Conservation (phyloP, 2,329 filamentous ascomycete species). For the Ustilaginoidea virens region DNA sequence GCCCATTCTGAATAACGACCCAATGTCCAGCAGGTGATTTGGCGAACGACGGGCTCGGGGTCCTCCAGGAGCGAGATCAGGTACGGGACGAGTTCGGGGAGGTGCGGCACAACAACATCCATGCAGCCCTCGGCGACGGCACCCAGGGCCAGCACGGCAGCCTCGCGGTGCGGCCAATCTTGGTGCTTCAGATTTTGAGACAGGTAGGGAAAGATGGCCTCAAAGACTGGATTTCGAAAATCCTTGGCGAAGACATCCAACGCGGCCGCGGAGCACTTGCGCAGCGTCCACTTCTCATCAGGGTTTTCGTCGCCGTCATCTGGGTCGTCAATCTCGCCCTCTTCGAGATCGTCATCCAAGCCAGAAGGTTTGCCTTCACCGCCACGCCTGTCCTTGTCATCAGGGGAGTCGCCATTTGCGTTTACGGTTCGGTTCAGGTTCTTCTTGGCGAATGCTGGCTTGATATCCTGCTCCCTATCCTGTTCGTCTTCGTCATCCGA, state of each 20-base stretch:
- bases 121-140: slow-evolving; percentile 93
- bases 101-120: slow-evolving; percentile 73
- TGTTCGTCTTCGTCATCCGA: slow-evolving; percentile 85
- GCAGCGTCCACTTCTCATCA: slow-evolving; percentile 86
- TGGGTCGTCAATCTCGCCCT: slow-evolving; percentile 72
- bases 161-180: slow-evolving; percentile 87
- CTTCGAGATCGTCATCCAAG: slow-evolving; percentile 65
- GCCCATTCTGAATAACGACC: slow-evolving; percentile 91
- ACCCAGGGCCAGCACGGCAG: slow-evolving; percentile 83
- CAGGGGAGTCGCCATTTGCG: slow-evolving; percentile 26
- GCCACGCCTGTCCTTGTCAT: slow-evolving; percentile 14
- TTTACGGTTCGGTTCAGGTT: slow-evolving; percentile 42
- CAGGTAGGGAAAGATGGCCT: slow-evolving; percentile 82
- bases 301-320: slow-evolving; percentile 70
- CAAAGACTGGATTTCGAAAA: slow-evolving; percentile 77
- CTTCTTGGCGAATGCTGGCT: slow-evolving; percentile 75
- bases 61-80: slow-evolving; percentile 77
- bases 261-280: slow-evolving; percentile 93
- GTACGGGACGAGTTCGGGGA: slow-evolving; percentile 82
- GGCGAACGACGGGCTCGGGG: slow-evolving; percentile 74
- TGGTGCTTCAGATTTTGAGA: slow-evolving; percentile 75
- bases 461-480: slow-evolving; percentile 80
- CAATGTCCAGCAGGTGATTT: slow-evolving; percentile 97
- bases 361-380: slow-evolving; percentile 37
- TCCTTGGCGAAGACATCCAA: slow-evolving; percentile 87